Base-by-base conservation (phyloP, 768 basidiomycete genomes). In the Kwoniella newhampshirensis region DNA sequence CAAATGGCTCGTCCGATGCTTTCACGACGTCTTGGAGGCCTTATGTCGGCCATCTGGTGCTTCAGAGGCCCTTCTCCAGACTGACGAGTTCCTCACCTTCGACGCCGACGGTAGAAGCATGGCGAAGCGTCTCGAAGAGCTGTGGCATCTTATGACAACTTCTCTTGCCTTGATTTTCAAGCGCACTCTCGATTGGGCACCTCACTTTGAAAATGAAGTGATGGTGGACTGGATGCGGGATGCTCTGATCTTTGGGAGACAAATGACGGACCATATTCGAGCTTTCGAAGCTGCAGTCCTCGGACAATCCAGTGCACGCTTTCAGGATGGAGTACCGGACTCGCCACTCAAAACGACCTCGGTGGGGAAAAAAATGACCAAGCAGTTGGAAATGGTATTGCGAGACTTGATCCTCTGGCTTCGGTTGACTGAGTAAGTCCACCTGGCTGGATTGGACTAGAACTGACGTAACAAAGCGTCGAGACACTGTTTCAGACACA, bases 181-280 rank as follows among this genome's bases (percentile, higher is more conserved):
- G 70, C 82, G 83, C 50, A 92, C 92, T 2, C 87, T 86, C 0
- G 70, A 79, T 13, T 99, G 96, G 96, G 83, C 96, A 0, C 74
- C 79, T 7, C 87, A 82, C 73, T 89, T 89, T 74, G 86, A 88
- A 51, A 85, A 84, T 65, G 82, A 85, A 25, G 85, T 86, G 54
- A 96, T 99, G 93, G 82, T 88, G 13, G 82, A 85, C 28, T 99
- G 96, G 96, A 98, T 99, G 96, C 84, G 93, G 53, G 96, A 98
- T 72, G 96, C 93, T 2, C 81, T 98, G 49, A 92, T 98, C 62
- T 91, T 96, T 68, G 92, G 87, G 8, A 79, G 87, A 63, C 88
- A 93, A 67, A 82, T 96, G 80, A 77, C 96, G 44, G 86, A 84
- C 2, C 86, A 91, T 62, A 84, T 91, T 77, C 79, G 85, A 40